phyloP scores from a whole-genome alignment of 2,329 filamentous ascomycete species.

The Metarhizium robertsii region DNA sequence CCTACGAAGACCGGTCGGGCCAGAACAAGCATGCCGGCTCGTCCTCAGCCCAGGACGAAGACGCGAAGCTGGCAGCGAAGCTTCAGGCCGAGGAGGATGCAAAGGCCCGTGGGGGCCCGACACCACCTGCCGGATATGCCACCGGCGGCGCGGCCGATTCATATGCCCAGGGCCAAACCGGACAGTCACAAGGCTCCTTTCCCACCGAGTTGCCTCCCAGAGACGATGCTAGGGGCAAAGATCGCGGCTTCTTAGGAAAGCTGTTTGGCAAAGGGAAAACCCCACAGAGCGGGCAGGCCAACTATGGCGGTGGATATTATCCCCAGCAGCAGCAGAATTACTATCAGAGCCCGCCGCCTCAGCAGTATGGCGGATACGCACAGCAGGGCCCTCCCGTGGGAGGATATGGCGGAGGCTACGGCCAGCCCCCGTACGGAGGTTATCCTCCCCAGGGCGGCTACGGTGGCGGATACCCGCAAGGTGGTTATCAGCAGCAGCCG shows the following conservation, averaged over 20 bases:
- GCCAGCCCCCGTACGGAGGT: constrained; percentile 12
- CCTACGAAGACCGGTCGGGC: constrained; percentile 42
- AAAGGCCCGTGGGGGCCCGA: constrained; percentile 31
- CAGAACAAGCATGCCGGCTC: constrained; percentile 19
- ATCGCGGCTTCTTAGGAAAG: constrained; percentile 42
- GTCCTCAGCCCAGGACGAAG: constrained; percentile 42
- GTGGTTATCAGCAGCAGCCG: constrained; percentile 22
- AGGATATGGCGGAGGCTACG: constrained; percentile 5
- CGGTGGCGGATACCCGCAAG: constrained; percentile 9
- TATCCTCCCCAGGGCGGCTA: constrained; percentile 22
- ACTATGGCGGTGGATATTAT: constrained; percentile 14
- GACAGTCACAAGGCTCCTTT: constrained; percentile 17
- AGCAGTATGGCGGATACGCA: constrained; percentile 9
- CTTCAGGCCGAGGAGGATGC: constrained; percentile 79
- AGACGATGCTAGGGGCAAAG: constrained; percentile 24
- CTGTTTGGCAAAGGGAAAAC: constrained; percentile 35
- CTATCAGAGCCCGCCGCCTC: constrained; percentile 13
- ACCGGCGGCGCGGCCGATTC: constrained; percentile 14
- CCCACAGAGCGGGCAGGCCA: constrained; percentile 19
- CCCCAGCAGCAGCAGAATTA: constrained; percentile 15
- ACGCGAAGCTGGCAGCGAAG: constrained; percentile 64
- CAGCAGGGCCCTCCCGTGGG: constrained; percentile 3
- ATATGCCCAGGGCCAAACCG: constrained; percentile 14
- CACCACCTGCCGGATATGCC: constrained; percentile 23
- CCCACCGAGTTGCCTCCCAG: constrained; percentile 34